phyloP scores from a whole-genome alignment of 2,329 filamentous ascomycete genomes.

The Claviceps fusiformis region DNA sequence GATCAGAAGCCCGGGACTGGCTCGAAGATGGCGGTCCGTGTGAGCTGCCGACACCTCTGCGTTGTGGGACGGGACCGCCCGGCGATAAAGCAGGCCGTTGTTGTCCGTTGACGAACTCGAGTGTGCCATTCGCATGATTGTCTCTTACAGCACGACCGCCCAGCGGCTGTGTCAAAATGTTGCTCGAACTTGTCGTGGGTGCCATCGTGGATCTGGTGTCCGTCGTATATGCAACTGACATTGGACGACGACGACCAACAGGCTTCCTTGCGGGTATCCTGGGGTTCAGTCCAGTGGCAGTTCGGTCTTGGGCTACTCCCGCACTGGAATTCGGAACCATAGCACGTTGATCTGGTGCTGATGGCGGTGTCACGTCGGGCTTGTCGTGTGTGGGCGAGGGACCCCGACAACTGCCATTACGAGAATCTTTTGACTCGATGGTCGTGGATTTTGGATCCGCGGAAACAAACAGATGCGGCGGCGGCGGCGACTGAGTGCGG shows the following conservation, averaged over 20 bases:
- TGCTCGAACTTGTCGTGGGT: not conserved
- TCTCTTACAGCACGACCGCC: not conserved
- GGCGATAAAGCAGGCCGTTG: not conserved
- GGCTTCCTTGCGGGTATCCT: slow-evolving; percentile 15
- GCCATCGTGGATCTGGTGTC: not conserved
- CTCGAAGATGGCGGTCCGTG: not conserved
- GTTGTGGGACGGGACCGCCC: not conserved
- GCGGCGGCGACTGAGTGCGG: slow-evolving; percentile 12
- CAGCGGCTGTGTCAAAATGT: not conserved
- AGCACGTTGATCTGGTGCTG: not conserved
- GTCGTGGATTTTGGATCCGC: not conserved
- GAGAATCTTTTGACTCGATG: not conserved
- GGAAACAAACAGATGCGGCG: not conserved
- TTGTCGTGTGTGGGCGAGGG: not conserved
- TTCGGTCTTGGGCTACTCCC: not conserved
- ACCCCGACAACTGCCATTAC: not conserved
- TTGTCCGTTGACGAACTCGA: not conserved
- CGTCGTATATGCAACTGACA: not conserved
- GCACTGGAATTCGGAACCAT: not conserved
- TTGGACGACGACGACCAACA: slow-evolving; percentile 14
- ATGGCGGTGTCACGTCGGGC: not conserved
- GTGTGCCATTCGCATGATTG: not conserved
- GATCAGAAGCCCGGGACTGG: not conserved
- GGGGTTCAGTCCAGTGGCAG: slow-evolving; percentile 8
- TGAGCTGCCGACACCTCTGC: not conserved